These are phyloP conservation scores for Metrosideros polymorpha DNA, from an alignment of 441 rosid genomes.

Conservation along the genomic window DNA sequence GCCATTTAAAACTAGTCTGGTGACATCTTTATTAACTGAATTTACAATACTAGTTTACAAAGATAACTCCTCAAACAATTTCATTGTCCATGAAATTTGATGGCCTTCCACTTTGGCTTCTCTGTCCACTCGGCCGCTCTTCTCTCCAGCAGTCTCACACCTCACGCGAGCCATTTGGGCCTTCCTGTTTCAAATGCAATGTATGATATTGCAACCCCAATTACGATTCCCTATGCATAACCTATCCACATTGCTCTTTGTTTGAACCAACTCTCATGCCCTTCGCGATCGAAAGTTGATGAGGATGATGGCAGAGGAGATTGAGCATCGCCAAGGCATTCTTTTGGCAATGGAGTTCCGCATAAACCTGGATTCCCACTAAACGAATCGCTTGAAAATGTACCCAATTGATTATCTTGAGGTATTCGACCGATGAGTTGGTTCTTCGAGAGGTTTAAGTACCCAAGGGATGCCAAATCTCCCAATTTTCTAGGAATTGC, in stretches of 20 bases:
- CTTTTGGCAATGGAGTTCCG: background rate
- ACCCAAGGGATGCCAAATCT: background rate
- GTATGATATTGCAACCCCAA: background rate
- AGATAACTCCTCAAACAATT: background rate
- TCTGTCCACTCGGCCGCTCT: background rate
- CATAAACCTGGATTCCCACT: background rate
- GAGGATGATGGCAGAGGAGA: background rate
- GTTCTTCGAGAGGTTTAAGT: background rate
- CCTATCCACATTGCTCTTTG: fast-evolving
- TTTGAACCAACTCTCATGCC: background rate
- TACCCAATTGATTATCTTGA: background rate
- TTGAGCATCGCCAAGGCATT: fast-evolving
- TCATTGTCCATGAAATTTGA: background rate
- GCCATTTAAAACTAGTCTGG: fast-evolving
- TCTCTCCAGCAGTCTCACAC: background rate
- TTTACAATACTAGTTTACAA: background rate
- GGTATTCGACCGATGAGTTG: background rate
- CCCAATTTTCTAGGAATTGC: background rate
- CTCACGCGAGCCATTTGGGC: background rate
- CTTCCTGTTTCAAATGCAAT: background rate
- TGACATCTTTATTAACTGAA: background rate
- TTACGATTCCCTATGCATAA: background rate
- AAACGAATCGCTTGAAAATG: background rate
- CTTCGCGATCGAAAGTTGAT: background rate
- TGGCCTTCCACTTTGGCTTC: background rate